Base-by-base conservation (phyloP, 139 green algal species). In the Picocystis salinarum region DNA sequence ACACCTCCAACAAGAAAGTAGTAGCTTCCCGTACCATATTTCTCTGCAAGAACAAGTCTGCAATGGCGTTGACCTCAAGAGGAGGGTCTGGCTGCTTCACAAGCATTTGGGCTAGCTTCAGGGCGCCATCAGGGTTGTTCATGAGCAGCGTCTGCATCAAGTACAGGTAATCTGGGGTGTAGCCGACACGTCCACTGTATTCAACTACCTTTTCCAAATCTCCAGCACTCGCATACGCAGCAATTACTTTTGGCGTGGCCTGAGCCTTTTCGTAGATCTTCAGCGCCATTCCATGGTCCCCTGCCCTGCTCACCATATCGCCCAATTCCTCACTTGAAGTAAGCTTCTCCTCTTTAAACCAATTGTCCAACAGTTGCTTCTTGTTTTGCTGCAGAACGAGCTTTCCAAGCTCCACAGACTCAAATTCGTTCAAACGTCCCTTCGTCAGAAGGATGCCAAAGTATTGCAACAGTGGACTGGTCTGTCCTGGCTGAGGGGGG, bases 361-460 rank as follows among this genome's bases (percentile, higher is more conserved):
- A 99, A 67, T 88, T 92, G 54, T 82, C 76, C 25, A 99, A 66
- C 52, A 99, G 72, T 25, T 91, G 79, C 71, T 96, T 95, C 76
- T 96, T 96, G 72, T 93, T 93, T 61, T 99, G 89, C 37, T 48
- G 56, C 46, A 99, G 62, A 34, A 96, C 88, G 40, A 99, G 74
- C 52, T 71, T 62, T 17, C 76, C 76, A 33, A 99, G 76, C 73
- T 99, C 89, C 17, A 83, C 67, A 23, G 62, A 81, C 71, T 99
- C 89, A 30, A 78, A 67, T 1, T 53, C 59, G 56, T 99, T 99
- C 3, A 99, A 75, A 55, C 77, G 76, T 52, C 76, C 79, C 40
- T 76, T 75, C 49, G 76, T 76, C 44, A 99, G 75, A 62, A 98
- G 74, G 28, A 80, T 82, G 29, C 89, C 89, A 70, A 99, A 93